Percentiles rank a stretch among this genome's conserved stretches.
Conservation (phyloP, 2,329 filamentous ascomycete genomes). For the Microcyclospora pomicola region DNA sequence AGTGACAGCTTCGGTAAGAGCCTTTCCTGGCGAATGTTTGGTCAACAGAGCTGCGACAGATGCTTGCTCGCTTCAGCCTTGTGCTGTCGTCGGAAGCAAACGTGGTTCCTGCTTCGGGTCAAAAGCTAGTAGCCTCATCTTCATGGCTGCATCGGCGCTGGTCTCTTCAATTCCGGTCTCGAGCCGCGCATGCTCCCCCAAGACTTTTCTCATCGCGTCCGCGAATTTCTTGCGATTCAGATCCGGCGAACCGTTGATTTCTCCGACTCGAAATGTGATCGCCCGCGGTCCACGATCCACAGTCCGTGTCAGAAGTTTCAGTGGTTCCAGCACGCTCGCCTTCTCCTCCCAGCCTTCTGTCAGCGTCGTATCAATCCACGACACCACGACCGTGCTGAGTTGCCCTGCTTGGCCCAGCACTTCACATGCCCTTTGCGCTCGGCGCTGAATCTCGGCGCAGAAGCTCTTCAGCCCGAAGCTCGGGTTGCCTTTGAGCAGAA, state of each 20-base stretch:
- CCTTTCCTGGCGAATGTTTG: too few relatives aligned
- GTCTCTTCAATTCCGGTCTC: conserved; percentile 4
- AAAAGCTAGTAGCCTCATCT: conserved; percentile 16
- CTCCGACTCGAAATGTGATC: conserved; percentile 15
- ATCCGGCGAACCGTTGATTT: conserved; percentile 13
- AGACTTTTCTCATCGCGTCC: conserved; percentile 10
- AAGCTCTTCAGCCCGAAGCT: conserved; percentile 17
- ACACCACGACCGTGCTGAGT: conserved; percentile 15
- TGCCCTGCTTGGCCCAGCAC: conserved; percentile 13
- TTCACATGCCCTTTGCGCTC: conserved; percentile 17
- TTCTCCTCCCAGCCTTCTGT: conserved; percentile 16
- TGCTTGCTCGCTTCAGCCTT: too few relatives aligned
- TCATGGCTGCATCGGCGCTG: conserved; percentile 2
- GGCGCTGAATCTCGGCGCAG: conserved; percentile 17
- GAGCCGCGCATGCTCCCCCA: conserved; percentile 7
- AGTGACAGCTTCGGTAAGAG: too few relatives aligned
- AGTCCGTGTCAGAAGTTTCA: conserved; percentile 6
- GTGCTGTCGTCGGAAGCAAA: too few relatives aligned
- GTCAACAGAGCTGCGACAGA: too few relatives aligned
- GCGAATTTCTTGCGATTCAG: conserved; percentile 11
- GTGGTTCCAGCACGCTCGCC: conserved; percentile 13
- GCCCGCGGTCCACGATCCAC: conserved; percentile 2
- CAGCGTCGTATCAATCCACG: conserved; percentile 21
- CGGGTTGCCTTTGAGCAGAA: conserved; percentile 20
- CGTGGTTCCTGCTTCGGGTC: conserved; percentile 12